These are phyloP conservation scores for Apiospora marii DNA, from an alignment of 2,329 filamentous ascomycete species.

Conservation along the genomic window DNA sequence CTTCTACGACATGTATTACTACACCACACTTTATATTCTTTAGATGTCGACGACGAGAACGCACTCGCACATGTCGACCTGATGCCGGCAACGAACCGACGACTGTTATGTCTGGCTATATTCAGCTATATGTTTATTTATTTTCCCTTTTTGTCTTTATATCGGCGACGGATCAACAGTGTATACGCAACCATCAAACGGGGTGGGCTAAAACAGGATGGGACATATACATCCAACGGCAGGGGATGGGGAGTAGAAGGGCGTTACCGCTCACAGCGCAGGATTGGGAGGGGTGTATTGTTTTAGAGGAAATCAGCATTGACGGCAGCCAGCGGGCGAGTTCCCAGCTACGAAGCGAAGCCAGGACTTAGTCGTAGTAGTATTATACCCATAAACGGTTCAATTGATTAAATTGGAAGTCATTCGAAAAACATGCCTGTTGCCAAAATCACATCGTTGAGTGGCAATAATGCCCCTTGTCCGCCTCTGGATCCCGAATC, in stretches of 20 bases:
- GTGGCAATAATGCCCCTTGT: neutral
- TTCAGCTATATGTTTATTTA: conserved; percentile 13
- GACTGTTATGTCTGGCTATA: conserved; percentile 17
- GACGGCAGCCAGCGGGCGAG: conserved; percentile 1
- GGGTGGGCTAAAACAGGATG: neutral
- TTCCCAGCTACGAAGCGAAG: conserved; percentile 10
- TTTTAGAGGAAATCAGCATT: conserved; percentile 8
- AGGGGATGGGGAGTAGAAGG: conserved; percentile 6
- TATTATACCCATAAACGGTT: conserved; percentile 20
- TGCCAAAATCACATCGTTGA: neutral
- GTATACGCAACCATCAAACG: conserved; percentile 14
- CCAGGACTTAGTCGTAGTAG: conserved; percentile 15
- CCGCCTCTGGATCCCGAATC: too few species aligned
- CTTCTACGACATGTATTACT: conserved; percentile 21
- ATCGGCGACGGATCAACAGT: neutral
- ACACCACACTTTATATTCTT: conserved; percentile 14
- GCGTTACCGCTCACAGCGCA: conserved; percentile 14
- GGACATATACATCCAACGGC: conserved; percentile 6
- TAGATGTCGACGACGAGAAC: neutral
- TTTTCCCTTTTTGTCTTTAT: neutral
- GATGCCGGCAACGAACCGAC: conserved; percentile 14
- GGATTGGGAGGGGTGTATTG: neutral
- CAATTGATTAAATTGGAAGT: neutral
- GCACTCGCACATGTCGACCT: conserved; percentile 2
- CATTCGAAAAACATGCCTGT: neutral